Evolutionary conservation across 768 basidiomycete genomes (phyloP).

Genomic region (Lentinula edodes): DNA sequence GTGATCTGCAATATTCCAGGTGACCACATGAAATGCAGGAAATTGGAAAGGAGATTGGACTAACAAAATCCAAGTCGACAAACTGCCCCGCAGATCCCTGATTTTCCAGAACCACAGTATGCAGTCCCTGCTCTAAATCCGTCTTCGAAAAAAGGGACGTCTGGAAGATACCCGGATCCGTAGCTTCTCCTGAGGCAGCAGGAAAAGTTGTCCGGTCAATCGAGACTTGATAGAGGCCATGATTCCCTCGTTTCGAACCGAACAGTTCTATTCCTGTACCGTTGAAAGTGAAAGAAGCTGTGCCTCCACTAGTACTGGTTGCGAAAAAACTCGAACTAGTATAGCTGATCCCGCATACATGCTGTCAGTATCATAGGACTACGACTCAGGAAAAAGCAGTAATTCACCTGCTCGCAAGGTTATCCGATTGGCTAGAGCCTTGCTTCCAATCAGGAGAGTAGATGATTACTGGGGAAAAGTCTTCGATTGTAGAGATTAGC

Average conservation of each 20-base stretch:
- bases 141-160: constrained; percentile 31
- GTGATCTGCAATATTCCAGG: constrained; percentile 8
- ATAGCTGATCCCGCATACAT: neutral
- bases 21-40: neutral
- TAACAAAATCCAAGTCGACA: constrained; percentile 46
- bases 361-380: neutral
- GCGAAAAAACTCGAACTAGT: constrained; percentile 5
- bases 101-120: constrained; percentile 32
- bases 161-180: constrained; percentile 29
- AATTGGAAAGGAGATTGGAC: constrained; percentile 10
- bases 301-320: constrained; percentile 16
- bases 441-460: constrained; percentile 16
- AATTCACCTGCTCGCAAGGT: neutral
- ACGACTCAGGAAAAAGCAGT: neutral
- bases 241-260: constrained; percentile 43
- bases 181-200: constrained; percentile 20
- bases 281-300: constrained; percentile 37
- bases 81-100: constrained; percentile 12
- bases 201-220: constrained; percentile 30
- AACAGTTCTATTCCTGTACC: constrained; percentile 45
- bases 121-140: constrained; percentile 25
- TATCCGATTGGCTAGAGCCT: neutral
- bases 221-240: constrained; percentile 37
- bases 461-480: constrained; percentile 28
- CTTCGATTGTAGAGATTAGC: constrained; percentile 26